Percentiles rank a stretch among this genome's conserved stretches.
Conservation (phyloP, 176 grass and related monocot genomes). For the Phyllostachys edulis region DNA sequence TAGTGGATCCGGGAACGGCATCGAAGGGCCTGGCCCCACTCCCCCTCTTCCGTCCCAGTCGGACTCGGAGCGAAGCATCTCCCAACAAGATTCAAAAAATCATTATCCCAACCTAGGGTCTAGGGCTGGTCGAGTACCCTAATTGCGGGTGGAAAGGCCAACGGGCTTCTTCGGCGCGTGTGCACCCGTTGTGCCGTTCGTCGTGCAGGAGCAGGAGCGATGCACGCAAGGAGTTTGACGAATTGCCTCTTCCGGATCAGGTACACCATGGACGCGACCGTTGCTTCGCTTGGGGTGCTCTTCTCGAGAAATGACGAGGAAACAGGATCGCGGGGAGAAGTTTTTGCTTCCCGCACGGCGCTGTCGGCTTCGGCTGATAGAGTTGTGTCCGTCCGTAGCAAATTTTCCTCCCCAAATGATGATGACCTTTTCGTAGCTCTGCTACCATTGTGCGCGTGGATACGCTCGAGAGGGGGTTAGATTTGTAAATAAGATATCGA, state of each 20-base stretch:
- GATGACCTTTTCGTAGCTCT: neutral
- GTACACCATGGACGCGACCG: neutral
- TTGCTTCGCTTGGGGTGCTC: neutral
- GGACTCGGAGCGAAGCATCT: no score
- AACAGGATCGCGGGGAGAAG: neutral
- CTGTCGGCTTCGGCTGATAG: neutral
- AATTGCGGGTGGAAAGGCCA: neutral
- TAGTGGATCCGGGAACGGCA: no score
- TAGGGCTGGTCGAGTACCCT: no score
- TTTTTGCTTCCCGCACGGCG: no score
- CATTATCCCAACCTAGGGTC: no score
- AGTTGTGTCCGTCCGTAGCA: no score
- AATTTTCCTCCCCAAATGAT: neutral
- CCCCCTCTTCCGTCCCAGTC: no score
- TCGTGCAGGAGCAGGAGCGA: neutral
- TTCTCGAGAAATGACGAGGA: conserved; percentile 12
- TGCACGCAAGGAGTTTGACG: conserved; percentile 38
- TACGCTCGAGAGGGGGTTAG: no score
- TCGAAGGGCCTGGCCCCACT: no score
- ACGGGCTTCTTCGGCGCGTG: neutral
- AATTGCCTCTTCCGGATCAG: conserved; percentile 3
- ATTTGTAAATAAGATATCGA: no score
- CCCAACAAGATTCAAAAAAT: no score
- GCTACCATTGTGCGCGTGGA: neutral
- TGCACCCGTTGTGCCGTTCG: neutral